Evolutionary conservation across 1,139 yeast species (phyloP).

Genomic region (Saccharomyces pastorianus): DNA sequence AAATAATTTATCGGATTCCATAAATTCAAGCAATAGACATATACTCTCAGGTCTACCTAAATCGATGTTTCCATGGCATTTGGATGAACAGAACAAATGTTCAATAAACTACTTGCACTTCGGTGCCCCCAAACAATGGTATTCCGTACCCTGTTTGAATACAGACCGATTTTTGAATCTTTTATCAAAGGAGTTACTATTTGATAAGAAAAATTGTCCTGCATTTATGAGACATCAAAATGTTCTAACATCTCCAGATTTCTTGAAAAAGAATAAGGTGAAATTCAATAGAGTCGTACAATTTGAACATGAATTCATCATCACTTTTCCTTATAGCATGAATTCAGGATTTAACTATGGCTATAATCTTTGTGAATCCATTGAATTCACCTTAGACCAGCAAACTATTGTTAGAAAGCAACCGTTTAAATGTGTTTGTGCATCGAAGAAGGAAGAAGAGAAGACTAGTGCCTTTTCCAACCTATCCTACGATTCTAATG

Average conservation of each 20-base stretch:
- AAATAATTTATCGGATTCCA: neutral
- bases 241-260: conserved; percentile 53
- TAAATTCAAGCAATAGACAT: conserved; percentile 30
- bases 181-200: neutral
- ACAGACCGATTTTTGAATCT: conserved; percentile 29
- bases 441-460: conserved; percentile 66
- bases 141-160: conserved; percentile 47
- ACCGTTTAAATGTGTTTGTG: conserved; percentile 61
- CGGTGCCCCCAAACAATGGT: conserved; percentile 90
- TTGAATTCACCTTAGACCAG: conserved; percentile 71
- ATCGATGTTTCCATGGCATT: conserved; percentile 81
- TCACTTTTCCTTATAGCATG: conserved; percentile 76
- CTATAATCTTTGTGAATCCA: conserved; percentile 74
- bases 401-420: conserved; percentile 63
- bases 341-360: conserved; percentile 83
- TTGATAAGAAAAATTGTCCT: neutral
- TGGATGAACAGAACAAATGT: conserved; percentile 77
- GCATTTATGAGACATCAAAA: neutral
- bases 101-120: conserved; percentile 76
- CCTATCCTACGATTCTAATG: neutral
- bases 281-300: conserved; percentile 59
- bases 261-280: conserved; percentile 48
- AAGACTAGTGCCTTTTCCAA: conserved; percentile 36
- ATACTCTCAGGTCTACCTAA: conserved; percentile 86
- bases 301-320: conserved; percentile 60